These are phyloP conservation scores for Lippia alba DNA, from an alignment of 305 asterid species.

Conservation along the genomic window DNA sequence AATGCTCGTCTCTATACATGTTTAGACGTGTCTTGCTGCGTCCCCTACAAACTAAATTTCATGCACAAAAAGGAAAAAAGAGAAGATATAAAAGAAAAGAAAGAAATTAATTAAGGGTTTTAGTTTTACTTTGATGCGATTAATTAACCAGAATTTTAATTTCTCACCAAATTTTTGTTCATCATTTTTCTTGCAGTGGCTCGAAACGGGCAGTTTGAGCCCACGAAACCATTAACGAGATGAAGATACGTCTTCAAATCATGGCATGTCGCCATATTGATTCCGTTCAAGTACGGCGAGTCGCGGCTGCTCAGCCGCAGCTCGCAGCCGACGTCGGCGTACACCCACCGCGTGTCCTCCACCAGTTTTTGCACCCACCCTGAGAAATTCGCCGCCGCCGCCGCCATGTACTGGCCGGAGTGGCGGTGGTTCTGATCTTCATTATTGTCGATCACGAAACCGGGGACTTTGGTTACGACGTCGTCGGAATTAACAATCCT, in stretches of 20 bases:
- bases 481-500: constrained; percentile 89
- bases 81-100: not conserved
- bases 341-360: constrained; percentile 65
- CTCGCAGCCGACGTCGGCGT: constrained; percentile 65
- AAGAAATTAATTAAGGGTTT: not conserved
- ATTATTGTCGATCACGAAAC: constrained; percentile 64
- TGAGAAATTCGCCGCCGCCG: constrained; percentile 25
- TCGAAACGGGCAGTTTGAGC: constrained; percentile 52
- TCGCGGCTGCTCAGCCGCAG: constrained; percentile 62
- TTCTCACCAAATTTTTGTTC: constrained; percentile 13
- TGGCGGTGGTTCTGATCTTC: constrained; percentile 13
- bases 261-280: constrained; percentile 50
- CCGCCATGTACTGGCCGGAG: constrained; percentile 26
- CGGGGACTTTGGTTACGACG: constrained; percentile 77
- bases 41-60: no score
- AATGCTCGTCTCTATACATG: constrained; percentile 16
- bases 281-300: constrained; percentile 40
- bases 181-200: constrained; percentile 43
- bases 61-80: not conserved
- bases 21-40: not conserved
- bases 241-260: constrained; percentile 59
- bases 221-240: constrained; percentile 50
- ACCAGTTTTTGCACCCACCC: constrained; percentile 55
- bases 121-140: no score
- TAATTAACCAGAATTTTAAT: not conserved